These are phyloP conservation scores for Cylindrodendrum hubeiense DNA, from an alignment of 2,329 filamentous ascomycete species.

Conservation along the genomic window DNA sequence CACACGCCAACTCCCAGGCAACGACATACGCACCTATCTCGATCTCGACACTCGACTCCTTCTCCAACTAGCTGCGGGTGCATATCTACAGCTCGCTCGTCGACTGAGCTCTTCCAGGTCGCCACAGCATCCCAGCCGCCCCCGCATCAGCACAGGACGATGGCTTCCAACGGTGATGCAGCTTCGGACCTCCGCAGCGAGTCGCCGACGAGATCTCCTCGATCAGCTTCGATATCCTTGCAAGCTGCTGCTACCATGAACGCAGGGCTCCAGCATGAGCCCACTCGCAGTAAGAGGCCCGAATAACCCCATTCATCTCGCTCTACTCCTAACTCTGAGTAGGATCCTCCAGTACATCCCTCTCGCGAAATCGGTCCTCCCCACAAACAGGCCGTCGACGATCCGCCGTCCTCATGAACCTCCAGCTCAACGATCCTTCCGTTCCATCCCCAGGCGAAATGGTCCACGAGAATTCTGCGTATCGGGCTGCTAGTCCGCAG, in stretches of 20 bases:
- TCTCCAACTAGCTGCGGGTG: not conserved
- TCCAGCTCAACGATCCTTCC: conserved; percentile 78
- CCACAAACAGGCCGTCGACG: conserved; percentile 69
- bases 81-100: not conserved
- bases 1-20: conserved; percentile 8
- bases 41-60: not conserved
- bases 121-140: not conserved
- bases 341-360: conserved; percentile 67
- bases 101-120: not conserved
- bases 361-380: conserved; percentile 56
- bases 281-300: conserved; percentile 64
- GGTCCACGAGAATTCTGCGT: conserved; percentile 58
- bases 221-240: conserved; percentile 77
- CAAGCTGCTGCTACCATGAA: conserved; percentile 84
- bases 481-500: conserved; percentile 56
- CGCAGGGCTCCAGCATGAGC: conserved; percentile 77
- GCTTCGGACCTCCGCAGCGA: conserved; percentile 49
- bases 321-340: conserved; percentile 22
- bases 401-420: conserved; percentile 78
- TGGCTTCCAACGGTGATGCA: conserved; percentile 48
- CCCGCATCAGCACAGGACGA: conserved; percentile 24
- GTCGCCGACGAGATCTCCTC: conserved; percentile 71
- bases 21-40: not conserved
- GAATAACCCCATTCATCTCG: not conserved
- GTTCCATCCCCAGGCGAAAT: conserved; percentile 78